These are phyloP conservation scores for Paramecium primaurelia DNA, from an alignment of 73 alveolate species.

Conservation along the genomic window DNA sequence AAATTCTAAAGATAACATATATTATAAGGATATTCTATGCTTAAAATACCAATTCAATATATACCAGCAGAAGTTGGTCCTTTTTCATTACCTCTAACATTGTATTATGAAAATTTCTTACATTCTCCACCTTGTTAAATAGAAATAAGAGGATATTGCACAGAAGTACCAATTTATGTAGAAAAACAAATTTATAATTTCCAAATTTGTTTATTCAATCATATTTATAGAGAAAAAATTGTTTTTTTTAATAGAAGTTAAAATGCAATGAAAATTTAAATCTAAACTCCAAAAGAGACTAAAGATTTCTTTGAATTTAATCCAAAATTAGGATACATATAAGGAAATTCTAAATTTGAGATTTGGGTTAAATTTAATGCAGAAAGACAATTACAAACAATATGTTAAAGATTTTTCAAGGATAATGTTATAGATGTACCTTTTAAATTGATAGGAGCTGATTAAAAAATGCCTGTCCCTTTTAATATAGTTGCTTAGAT, in stretches of 20 bases:
- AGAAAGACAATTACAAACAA: constrained; percentile 73
- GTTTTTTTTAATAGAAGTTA: constrained; percentile 83
- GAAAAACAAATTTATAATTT: constrained; percentile 87
- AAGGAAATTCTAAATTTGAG: constrained; percentile 91
- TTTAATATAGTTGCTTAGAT: constrained; percentile 68
- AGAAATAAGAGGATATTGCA: constrained; percentile 81
- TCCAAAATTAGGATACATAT: constrained; percentile 95
- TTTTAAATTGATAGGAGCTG: constrained; percentile 83
- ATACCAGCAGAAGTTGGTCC: constrained; percentile 84
- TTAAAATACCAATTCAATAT: constrained; percentile 76
- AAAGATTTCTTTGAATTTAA: constrained; percentile 91
- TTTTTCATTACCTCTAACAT: constrained; percentile 66
- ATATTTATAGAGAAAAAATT: constrained; percentile 94
- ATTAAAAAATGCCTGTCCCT: constrained; percentile 83
- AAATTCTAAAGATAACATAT: constrained; percentile 65
- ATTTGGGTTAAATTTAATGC: constrained; percentile 94
- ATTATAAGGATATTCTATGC: constrained; percentile 82
- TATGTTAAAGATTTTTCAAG: constrained; percentile 65
- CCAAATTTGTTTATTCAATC: constrained; percentile 83
- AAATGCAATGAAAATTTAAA: constrained; percentile 90
- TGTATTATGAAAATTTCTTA: constrained; percentile 78
- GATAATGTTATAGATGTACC: constrained; percentile 76
- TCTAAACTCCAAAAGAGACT: constrained; percentile 88
- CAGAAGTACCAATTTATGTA: constrained; percentile 96
- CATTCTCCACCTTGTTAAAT: constrained; percentile 70